A percentile compares a stretch with the other conserved stretches of the same genome.
These are phyloP conservation scores for Bacterosira constricta DNA, from an alignment of 108 stramenopile genomes.

Conservation along the genomic window DNA sequence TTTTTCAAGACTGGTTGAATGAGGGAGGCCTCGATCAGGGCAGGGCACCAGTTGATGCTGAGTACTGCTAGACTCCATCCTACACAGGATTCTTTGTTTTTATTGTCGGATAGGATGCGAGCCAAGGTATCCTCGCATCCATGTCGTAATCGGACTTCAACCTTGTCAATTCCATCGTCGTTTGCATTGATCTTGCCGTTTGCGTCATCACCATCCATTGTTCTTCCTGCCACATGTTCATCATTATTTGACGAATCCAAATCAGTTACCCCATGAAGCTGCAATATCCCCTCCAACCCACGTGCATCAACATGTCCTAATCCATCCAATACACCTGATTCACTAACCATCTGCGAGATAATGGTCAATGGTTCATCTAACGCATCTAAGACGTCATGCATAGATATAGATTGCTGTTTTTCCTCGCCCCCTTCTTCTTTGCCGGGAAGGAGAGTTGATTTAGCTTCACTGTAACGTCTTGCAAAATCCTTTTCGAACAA, in stretches of 20 bases:
- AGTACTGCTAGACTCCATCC: conserved; percentile 56
- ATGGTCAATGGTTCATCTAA: conserved; percentile 55
- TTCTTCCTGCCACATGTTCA: background rate
- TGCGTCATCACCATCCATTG: background rate
- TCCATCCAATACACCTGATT: conserved; percentile 45
- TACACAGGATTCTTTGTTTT: conserved; percentile 5
- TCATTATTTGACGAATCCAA: background rate
- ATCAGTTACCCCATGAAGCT: conserved; percentile 6
- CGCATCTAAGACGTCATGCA: conserved; percentile 48
- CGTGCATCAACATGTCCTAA: conserved; percentile 39
- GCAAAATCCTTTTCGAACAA: conserved; percentile 52
- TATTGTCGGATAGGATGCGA: conserved; percentile 20
- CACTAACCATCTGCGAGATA: conserved; percentile 58
- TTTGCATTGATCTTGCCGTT: background rate
- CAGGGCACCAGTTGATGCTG: conserved; percentile 69
- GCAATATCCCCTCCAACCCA: conserved; percentile 32
- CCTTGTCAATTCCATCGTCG: conserved; percentile 8
- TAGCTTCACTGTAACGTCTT: conserved; percentile 36
- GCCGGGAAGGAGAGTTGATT: conserved; percentile 7
- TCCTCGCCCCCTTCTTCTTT: background rate
- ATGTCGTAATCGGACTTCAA: conserved; percentile 26
- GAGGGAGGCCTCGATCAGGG: conserved; percentile 55
- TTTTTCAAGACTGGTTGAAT: conserved; percentile 34
- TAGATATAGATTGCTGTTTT: conserved; percentile 9
- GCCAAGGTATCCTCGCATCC: conserved; percentile 44